Conservation (phyloP, 495 filamentous ascomycete genomes). For the Aspergillus mulundensis region DNA sequence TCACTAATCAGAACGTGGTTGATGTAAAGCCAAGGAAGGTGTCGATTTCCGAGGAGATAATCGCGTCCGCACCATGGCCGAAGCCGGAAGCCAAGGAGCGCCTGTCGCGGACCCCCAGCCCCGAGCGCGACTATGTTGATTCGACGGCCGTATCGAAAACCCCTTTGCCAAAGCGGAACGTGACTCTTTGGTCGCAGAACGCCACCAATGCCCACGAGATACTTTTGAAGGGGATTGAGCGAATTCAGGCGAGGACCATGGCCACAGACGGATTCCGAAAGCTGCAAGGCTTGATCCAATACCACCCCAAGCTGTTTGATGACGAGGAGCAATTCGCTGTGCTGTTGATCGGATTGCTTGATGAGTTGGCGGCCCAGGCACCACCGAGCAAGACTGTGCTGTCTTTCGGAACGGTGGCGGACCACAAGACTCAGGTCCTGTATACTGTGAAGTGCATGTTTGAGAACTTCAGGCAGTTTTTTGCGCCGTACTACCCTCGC, state of each 20-base stretch:
- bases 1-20: no score
- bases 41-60: neutral
- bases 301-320: conserved; percentile 55
- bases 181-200: conserved; percentile 42
- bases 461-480: conserved; percentile 58
- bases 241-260: conserved; percentile 64
- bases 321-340: conserved; percentile 60
- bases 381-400: conserved; percentile 32
- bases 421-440: conserved; percentile 80
- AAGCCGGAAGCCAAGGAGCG: neutral
- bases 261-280: conserved; percentile 89
- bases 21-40: neutral
- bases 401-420: conserved; percentile 51
- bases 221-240: conserved; percentile 71
- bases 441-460: conserved; percentile 76
- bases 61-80: neutral
- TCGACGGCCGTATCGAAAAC: conserved; percentile 15
- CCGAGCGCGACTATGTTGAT: conserved; percentile 14
- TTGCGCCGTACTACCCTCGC: conserved; percentile 59
- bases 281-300: conserved; percentile 73
- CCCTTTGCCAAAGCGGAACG: conserved; percentile 23
- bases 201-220: conserved; percentile 50
- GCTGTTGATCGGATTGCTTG: conserved; percentile 68
- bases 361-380: conserved; percentile 71
- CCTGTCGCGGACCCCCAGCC: conserved; percentile 5